Base-by-base conservation (phyloP, 192 early-diverging fungal species). In the Geosiphon pyriformis region DNA sequence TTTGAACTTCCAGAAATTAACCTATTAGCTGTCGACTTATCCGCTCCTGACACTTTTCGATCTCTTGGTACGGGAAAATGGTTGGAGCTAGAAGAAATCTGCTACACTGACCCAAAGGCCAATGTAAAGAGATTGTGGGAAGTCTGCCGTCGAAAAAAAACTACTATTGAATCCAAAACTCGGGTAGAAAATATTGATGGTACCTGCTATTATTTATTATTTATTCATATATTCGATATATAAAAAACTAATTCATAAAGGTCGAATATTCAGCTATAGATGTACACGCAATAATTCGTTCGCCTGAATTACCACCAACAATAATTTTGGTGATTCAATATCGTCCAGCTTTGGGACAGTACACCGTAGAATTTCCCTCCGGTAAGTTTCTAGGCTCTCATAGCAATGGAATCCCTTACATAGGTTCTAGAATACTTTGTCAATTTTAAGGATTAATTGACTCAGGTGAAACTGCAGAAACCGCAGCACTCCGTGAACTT, bases 281-380 rank as follows among this genome's bases (percentile, higher is more conserved):
- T 71, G 46, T 82, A 25, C 69, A 79, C 48, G 72, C 73, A 1
- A 59, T 78, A 20, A 68, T 78, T 56, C 68, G 67, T 22, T 56
- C 37, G 42, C 27, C 35, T 3, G 47, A 53, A 46, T 46, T 57
- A 0, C 35, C 70, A 7, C 68, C 73, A 10, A 66, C 67, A 18
- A 69, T 79, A 46, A 50, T 78, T 20, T 62, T 82, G 18, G 75
- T 79, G 1, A 51, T 77, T 10, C 80, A 82, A 50, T 82, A 75
- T 59, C 75, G 80, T 11, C 80, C 80, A 15, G 69, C 80, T 4
- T 23, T 82, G n/a, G 65, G 65, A 10, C 47, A 65, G 3, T 79
- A 77, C 58, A 53, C 68, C 18, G 31, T 82, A 15, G 80, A 82
- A 61, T 79, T 82, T 52, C 80, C 80, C 0, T 79, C 77, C 29